phyloP scores from a whole-genome alignment of 2,329 filamentous ascomycete species.

The Hirsutella rhossiliensis region DNA sequence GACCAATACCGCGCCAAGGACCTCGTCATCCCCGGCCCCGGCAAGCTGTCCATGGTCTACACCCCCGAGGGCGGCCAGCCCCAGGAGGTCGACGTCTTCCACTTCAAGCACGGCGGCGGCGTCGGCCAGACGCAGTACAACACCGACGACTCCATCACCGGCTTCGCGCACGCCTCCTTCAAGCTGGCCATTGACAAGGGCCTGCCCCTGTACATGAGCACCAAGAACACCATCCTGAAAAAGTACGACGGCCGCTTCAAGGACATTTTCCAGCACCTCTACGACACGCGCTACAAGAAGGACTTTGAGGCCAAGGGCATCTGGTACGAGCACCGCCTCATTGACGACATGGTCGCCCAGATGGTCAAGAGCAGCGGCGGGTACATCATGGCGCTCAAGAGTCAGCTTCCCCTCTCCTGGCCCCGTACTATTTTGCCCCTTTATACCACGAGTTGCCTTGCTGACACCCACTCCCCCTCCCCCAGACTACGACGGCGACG shows the following conservation, averaged over 20 bases:
- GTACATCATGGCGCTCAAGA: constrained; percentile 97
- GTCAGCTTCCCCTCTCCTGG: constrained; percentile 37
- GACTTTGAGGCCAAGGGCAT: constrained; percentile 85
- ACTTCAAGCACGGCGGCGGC: constrained; percentile 77
- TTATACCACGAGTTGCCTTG: neutral
- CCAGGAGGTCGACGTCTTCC: constrained; percentile 77
- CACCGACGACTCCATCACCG: constrained; percentile 87
- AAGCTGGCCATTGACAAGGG: constrained; percentile 83
- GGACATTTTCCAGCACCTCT: constrained; percentile 98
- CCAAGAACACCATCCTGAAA: constrained; percentile 99
- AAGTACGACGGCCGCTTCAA: constrained; percentile 98
- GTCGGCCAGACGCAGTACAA: constrained; percentile 97
- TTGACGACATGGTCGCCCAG: constrained; percentile 99
- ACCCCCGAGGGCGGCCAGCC: constrained; percentile 75
- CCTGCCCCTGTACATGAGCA: constrained; percentile 98
- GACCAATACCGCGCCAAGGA: constrained; percentile 99
- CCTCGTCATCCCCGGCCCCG: constrained; percentile 66
- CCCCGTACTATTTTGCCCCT: no score
- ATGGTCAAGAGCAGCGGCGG: constrained; percentile 99
- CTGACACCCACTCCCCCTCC: neutral
- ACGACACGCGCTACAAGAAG: constrained; percentile 74
- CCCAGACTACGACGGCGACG: constrained; percentile 93
- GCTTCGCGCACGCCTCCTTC: constrained; percentile 94
- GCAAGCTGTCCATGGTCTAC: constrained; percentile 90
- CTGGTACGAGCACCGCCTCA: constrained; percentile 98